These are phyloP conservation scores for Pythium brachiatum DNA, from an alignment of 352 stramenopile species.

Conservation along the genomic window DNA sequence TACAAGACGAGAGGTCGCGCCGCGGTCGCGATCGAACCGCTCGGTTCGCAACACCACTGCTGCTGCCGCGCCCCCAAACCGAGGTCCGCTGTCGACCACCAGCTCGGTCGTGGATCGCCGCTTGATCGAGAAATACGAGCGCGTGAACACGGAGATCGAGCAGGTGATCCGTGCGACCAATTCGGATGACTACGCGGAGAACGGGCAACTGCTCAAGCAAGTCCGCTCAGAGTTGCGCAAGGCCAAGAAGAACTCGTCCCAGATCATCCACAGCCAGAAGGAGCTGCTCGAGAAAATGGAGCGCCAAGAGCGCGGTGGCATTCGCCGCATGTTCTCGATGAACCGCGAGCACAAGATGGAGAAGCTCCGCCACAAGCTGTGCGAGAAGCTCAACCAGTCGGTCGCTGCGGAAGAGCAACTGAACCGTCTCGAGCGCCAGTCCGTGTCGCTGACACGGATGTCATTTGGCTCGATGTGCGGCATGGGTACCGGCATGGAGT, in stretches of 20 bases:
- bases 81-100: constrained; percentile 9
- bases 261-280: constrained; percentile 81
- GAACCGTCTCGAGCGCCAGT: constrained; percentile 61
- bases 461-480: constrained; percentile 33
- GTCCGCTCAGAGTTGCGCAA: constrained; percentile 48
- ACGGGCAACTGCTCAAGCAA: constrained; percentile 30
- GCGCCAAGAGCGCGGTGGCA: constrained; percentile 56
- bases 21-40: constrained; percentile 9
- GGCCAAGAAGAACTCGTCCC: constrained; percentile 56
- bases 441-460: constrained; percentile 56
- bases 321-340: constrained; percentile 67
- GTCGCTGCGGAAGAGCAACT: constrained; percentile 67
- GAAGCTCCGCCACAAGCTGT: constrained; percentile 66
- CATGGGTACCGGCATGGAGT: constrained; percentile 16
- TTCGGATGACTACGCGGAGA: constrained; percentile 22
- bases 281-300: constrained; percentile 83
- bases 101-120: constrained; percentile 48
- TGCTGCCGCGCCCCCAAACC: not conserved
- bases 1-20: not conserved
- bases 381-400: constrained; percentile 70
- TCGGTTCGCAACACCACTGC: not conserved
- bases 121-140: constrained; percentile 70
- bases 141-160: constrained; percentile 76
- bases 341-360: constrained; percentile 72
- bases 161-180: constrained; percentile 63